Base-by-base conservation (phyloP, 345 rosid species). In the Bruguiera parviflora region DNA sequence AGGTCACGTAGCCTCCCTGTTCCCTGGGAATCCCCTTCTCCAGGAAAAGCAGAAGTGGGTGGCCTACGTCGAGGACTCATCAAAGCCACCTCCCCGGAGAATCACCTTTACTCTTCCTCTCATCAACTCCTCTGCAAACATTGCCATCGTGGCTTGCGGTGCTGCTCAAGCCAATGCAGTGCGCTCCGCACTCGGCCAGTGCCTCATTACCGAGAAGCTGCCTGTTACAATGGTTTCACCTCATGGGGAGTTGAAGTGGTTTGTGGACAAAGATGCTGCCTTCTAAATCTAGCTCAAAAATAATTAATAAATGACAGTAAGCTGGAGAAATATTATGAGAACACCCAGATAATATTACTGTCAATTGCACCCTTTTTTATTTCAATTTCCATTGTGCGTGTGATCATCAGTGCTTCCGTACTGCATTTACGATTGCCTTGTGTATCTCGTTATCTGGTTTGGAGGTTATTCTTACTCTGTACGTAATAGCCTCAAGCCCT, bases 71-170 rank as follows among this genome's bases (percentile, higher is more conserved):
- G 68, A 75, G 64, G 92, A 90, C 80, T 92, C 96, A 0, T 92
- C 91, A 0, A 92, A 90, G 77, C 98, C 89, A 0, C 96, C 98
- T 0, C 86, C 91, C 0, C 83, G 87, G 76, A 87, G 96, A 66
- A 90, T 90, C 71, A 87, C 95, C 0, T 84, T 88, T 67, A 88
- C 95, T 4, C 86, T 88, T 63, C 98, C 98, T 0, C 89, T 87
- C 3, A 90, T 92, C 84, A 92, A 88, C 76, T 82, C 96, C 4
- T 79, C 98, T 46, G 85, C 86, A 6, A 69, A 88, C 69, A 65
- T 84, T 64, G 96, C 95, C 25, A 66, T 90, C 15, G 92, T 92
- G 43, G 84, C 84, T 25, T 71, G 82, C 39, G 90, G 98, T 46
- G 74, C 85, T 10, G 95, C 86, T 15, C 78, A 90, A 78, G 88